Conservation (phyloP, 805 yeast species). For the Candida sphagnicola region DNA sequence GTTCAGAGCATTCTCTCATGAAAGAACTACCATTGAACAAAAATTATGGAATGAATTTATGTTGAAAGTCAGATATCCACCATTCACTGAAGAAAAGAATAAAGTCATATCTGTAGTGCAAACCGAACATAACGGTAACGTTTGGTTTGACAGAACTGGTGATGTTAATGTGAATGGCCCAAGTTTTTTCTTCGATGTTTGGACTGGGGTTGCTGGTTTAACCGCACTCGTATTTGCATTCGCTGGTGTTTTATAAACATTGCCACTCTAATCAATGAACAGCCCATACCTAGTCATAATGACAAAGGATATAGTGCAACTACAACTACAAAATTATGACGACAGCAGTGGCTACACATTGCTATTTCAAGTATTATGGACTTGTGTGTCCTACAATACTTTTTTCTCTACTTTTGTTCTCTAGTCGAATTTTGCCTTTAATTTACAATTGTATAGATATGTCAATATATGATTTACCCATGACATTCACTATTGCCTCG, state of each 20-base stretch:
- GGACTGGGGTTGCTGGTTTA: slow-evolving; percentile 29
- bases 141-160: slow-evolving; percentile 38
- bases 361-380: too few relatives aligned
- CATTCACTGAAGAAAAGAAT: slow-evolving; percentile 40
- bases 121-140: slow-evolving; percentile 25
- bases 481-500: background rate
- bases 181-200: slow-evolving; percentile 23
- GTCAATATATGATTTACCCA: background rate
- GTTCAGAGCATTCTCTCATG: slow-evolving; percentile 64
- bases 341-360: too few relatives aligned
- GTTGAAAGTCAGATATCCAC: slow-evolving; percentile 64
- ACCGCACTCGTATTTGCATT: slow-evolving; percentile 21
- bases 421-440: background rate
- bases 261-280: too few relatives aligned
- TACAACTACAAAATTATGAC: too few relatives aligned
- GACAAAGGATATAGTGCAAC: too few relatives aligned
- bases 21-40: slow-evolving; percentile 62
- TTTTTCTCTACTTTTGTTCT: background rate
- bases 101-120: slow-evolving; percentile 21
- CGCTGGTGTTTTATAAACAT: slow-evolving; percentile 8
- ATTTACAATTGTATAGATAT: background rate
- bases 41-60: slow-evolving; percentile 61
- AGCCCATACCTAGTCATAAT: too few relatives aligned
- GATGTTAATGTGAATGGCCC: slow-evolving; percentile 34
- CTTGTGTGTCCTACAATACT: too few relatives aligned